Base-by-base conservation (phyloP, 202 grass and related monocot species). In the Setaria italica region DNA sequence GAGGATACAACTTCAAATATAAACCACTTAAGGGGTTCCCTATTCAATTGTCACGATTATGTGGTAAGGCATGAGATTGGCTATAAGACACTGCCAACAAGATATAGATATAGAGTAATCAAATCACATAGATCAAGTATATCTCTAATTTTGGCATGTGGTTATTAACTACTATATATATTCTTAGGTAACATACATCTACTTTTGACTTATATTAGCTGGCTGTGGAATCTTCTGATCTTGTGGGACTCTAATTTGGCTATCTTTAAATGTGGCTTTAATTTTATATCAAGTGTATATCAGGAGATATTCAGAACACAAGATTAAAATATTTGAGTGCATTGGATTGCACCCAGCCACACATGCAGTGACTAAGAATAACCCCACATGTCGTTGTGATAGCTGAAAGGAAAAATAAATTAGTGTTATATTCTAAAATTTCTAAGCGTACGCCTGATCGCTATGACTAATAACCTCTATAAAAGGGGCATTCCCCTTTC, bases 141-240 rank as follows among this genome's bases (percentile, higher is more conserved):
- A 25, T 21, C 64, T 39, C 13, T 12, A 47, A 13, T 29, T 71
- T 70, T 47, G 42, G 43, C 25, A 49, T 48, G 25, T 15, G 30
- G 21, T 48, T 48, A 72, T 70, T 70, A 43, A 45, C 8, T n/a
- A 19, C 39, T n/a, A 70, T 70, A 70, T 70, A 70, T 46, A 29
- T 72, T 46, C 5, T 72, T 45, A 21, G 0, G 20, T 4, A 11
- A 1, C 2, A 5, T 5, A 4, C 25, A 4, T 13, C 10, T 62
- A 32, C 7, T 59, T 21, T 59, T 59, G 2, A 11, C 11, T 0
- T 9, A 9, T 59, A 59, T 59, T 59, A 59, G 16, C 16, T 59
- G n/a, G 9, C 57, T 25, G 9, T 11, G n/a, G 25, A 59, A 21
- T 57, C 3, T 11, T 59, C 8, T 25, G n/a, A 25, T 59, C 20